Conservation (phyloP, 768 basidiomycete species). For the Mycena leptocephala region DNA sequence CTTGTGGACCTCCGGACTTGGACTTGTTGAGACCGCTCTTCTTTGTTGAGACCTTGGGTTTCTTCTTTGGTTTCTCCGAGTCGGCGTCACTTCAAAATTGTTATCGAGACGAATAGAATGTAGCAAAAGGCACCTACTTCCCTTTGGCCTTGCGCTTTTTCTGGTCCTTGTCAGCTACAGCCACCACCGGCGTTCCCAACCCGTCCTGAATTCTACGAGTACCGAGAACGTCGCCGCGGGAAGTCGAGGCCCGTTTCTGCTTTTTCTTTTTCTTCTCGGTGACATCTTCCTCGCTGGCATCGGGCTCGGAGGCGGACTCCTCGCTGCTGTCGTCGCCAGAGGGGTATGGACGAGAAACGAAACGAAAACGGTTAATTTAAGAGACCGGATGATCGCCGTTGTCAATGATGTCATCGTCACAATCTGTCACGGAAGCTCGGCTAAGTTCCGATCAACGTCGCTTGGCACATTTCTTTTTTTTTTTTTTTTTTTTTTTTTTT, state of each 20-base stretch:
- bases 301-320: neutral
- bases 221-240: neutral
- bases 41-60: neutral
- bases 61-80: neutral
- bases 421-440: no score
- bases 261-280: neutral
- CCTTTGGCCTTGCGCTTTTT: neutral
- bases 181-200: neutral
- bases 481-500: no score
- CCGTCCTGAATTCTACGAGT: neutral
- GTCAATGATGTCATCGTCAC: no score
- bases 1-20: neutral
- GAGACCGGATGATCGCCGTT: no score
- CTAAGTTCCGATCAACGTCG: no score
- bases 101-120: no score
- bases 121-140: neutral
- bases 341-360: no score
- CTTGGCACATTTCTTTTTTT: no score
- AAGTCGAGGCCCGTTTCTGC: no score
- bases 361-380: no score
- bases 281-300: neutral
- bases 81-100: no score
- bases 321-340: neutral
- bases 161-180: neutral
- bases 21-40: constrained; percentile 5